Conservation (phyloP, 2,329 filamentous ascomycete species). For the Phymatotrichopsis omnivora region DNA sequence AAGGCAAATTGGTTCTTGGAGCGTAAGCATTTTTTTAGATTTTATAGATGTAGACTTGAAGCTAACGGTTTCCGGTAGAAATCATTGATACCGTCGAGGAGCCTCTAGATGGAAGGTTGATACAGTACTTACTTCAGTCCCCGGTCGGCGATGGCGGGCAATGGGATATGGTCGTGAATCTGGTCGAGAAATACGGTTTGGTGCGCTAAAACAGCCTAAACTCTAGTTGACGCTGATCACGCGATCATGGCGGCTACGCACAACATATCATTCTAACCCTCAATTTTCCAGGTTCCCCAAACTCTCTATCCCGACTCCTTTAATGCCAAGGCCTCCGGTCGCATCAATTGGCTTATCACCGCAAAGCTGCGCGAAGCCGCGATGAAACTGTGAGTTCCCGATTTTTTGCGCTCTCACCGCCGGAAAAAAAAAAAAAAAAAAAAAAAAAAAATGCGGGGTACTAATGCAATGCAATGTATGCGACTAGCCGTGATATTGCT, state of each 20-base stretch:
- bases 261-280: neutral
- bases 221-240: constrained; percentile 19
- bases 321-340: constrained; percentile 60
- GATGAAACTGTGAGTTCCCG: constrained; percentile 47
- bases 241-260: neutral
- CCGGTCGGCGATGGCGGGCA: constrained; percentile 75
- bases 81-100: constrained; percentile 63
- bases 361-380: constrained; percentile 82
- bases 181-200: constrained; percentile 81
- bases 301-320: constrained; percentile 69
- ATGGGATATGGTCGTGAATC: constrained; percentile 74
- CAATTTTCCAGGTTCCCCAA: constrained; percentile 49
- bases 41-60: neutral
- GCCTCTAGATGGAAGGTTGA: constrained; percentile 60
- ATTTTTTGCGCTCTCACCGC: too few species aligned
- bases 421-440: too few species aligned
- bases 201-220: constrained; percentile 32
- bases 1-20: constrained; percentile 86
- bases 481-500: constrained; percentile 13
- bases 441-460: too few species aligned
- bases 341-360: constrained; percentile 64
- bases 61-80: constrained; percentile 33
- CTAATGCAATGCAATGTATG: too few species aligned
- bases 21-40: constrained; percentile 33
- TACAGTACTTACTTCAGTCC: constrained; percentile 57